These are phyloP conservation scores for Silybum marianum DNA, from an alignment of 129 eudicot genomes.

Conservation along the genomic window DNA sequence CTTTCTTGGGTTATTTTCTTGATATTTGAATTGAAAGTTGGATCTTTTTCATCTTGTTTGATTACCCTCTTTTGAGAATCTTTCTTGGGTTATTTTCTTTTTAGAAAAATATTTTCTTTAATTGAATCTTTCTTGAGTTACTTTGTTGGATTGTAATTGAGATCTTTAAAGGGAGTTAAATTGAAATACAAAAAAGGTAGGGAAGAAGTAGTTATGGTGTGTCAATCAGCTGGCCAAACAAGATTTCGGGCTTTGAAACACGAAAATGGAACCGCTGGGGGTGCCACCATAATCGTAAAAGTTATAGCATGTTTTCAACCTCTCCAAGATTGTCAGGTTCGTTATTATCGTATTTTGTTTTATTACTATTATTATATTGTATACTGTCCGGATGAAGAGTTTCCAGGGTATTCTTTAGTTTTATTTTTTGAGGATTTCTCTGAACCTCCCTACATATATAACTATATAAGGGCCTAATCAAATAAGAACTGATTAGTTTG, in stretches of 20 bases:
- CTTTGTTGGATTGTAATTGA: slow-evolving; percentile 2
- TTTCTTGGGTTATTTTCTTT: neutral
- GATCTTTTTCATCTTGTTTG: neutral
- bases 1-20: slow-evolving; percentile 7
- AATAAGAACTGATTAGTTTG: too few relatives aligned
- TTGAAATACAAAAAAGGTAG: slow-evolving; percentile 43
- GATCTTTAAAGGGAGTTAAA: slow-evolving; percentile 35
- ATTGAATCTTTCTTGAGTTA: slow-evolving; percentile 11
- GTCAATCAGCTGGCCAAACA: slow-evolving; percentile 96
- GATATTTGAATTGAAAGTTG: neutral
- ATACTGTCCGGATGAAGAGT: too few relatives aligned
- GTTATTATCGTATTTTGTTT: slow-evolving; percentile 14
- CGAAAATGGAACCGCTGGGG: slow-evolving; percentile 86
- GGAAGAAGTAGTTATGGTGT: slow-evolving; percentile 92
- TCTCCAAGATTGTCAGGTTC: slow-evolving; percentile 93
- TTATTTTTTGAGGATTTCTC: too few relatives aligned
- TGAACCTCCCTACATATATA: too few relatives aligned
- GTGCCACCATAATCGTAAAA: slow-evolving; percentile 89
- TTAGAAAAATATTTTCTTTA: too few relatives aligned
- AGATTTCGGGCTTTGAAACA: slow-evolving; percentile 94
- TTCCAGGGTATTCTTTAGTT: too few relatives aligned
- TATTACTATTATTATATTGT: too few relatives aligned
- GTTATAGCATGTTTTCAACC: slow-evolving; percentile 98
- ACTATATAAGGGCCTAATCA: too few relatives aligned
- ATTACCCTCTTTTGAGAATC: neutral